Evolutionary conservation across 345 rosid species (phyloP).

Genomic region (Eucalyptus victrix): DNA sequence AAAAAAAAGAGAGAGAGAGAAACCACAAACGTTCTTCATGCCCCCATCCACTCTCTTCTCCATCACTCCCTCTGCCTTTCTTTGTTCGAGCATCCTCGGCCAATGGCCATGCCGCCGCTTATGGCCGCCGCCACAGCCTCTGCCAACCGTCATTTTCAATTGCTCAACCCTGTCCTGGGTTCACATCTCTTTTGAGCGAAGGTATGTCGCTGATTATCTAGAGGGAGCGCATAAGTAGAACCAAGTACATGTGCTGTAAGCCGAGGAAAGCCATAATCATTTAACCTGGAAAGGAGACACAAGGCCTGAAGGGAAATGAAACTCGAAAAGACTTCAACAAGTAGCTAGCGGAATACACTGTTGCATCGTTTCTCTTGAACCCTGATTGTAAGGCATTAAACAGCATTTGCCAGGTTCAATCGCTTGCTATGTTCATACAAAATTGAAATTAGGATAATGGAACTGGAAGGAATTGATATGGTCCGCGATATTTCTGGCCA

Average conservation of each 20-base stretch:
- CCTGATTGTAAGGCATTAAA: background rate
- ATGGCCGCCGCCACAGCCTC: background rate
- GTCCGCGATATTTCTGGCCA: background rate
- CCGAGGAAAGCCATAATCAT: background rate
- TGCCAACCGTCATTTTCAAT: background rate
- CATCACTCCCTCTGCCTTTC: background rate
- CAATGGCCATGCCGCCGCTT: background rate
- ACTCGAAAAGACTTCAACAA: background rate
- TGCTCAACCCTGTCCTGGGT: background rate
- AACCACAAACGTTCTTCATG: background rate
- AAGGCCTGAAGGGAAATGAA: background rate
- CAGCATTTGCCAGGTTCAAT: background rate
- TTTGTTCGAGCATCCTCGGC: background rate
- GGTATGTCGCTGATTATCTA: background rate
- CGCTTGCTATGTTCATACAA: background rate
- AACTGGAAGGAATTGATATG: background rate
- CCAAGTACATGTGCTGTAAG: background rate
- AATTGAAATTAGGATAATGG: background rate
- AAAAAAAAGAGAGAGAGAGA: accelerated
- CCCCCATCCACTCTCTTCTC: background rate
- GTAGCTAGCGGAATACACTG: background rate
- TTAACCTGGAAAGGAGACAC: background rate
- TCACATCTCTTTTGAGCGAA: background rate
- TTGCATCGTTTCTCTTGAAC: background rate
- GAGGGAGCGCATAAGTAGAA: background rate